A percentile compares a stretch with the other conserved stretches of the same genome.
Evolutionary conservation across 768 basidiomycete genomes (phyloP).

Genomic region (Calvatia gigantea): DNA sequence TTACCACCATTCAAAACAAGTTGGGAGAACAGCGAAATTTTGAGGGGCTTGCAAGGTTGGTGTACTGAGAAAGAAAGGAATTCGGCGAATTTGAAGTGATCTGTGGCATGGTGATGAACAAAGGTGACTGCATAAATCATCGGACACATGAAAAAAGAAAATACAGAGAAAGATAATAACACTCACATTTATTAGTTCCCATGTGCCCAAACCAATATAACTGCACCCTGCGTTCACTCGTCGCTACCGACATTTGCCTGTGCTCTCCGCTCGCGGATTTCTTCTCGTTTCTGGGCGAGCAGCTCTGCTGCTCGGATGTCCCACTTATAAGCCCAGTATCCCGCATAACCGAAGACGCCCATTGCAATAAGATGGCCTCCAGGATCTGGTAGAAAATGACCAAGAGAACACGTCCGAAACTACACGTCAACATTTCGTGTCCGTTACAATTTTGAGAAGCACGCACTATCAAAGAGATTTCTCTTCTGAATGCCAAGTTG

Average conservation of each 20-base stretch:
- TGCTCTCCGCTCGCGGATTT: constrained; percentile 50
- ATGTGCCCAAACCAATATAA: background rate
- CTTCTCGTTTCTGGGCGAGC: constrained; percentile 57
- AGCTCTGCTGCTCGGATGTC: constrained; percentile 60
- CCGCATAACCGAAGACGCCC: constrained; percentile 64
- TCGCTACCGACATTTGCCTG: constrained; percentile 27
- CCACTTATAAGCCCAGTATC: constrained; percentile 73
- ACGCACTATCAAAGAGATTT: constrained; percentile 78
- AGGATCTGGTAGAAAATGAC: constrained; percentile 48
- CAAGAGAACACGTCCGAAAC: constrained; percentile 5
- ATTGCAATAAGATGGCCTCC: constrained; percentile 68
- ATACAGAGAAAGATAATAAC: background rate
- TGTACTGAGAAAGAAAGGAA: no score
- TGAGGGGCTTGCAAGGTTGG: no score
- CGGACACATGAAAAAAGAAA: no score
- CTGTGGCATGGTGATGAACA: no score
- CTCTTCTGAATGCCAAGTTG: constrained; percentile 85
- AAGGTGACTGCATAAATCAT: no score
- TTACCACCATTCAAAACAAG: no score
- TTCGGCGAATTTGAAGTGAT: no score
- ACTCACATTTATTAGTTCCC: background rate
- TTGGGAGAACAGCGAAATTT: no score
- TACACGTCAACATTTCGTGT: background rate
- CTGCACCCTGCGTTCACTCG: constrained; percentile 9
- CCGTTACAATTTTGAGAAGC: background rate